Evolutionary conservation across 1,139 yeast genomes (phyloP), one percentile per base, ranked within the genome.

Genomic region (Blastobotrys malaysiensis): DNA sequence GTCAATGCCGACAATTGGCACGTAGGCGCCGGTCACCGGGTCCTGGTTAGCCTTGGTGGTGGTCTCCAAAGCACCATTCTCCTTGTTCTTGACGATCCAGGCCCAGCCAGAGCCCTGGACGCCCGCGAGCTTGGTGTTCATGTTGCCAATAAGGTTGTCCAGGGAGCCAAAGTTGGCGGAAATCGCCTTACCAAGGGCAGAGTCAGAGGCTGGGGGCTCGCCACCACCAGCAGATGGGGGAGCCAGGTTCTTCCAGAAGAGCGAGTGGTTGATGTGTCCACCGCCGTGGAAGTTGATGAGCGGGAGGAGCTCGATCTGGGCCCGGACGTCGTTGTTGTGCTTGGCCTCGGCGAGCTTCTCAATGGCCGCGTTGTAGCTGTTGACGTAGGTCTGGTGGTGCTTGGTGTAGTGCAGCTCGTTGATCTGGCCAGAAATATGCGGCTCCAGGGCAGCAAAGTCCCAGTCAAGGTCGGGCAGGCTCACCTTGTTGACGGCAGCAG

Each of bases 71-170:
- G 84, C 81, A 63, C 93, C 93, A 65, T 86, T 88, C 63, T 81
- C 86, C 72, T 82, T 79, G 79, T 90, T 88, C 81, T 88, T 88
- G 65, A 86, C 97, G 63, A 91, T 78, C 78, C 95, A 91, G 39
- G 96, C 96, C 98, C 98, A 91, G 45, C 98, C 98, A 19, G 97
- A 88, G 65, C 98, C 98, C 75, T 91, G 98, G 66, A 91, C 81
- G 54, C 96, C 95, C 39, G 97, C 96, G 67, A 91, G 79, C 71
- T 86, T 86, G 55, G 82, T 73, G 71, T 90, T 91, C 65, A 95
- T 83, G 60, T 81, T 68, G 49, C 74, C 67, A 63, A 84, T 83
- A 73, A 91, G 78, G 61, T 80, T 81, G 63, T 90, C 97, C 59
- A 88, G 75, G 13, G 87, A 80, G 43, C 97, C 97, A 69, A 78